Evolutionary conservation across 768 basidiomycete species (phyloP).

Genomic region (Dendrothele bispora): DNA sequence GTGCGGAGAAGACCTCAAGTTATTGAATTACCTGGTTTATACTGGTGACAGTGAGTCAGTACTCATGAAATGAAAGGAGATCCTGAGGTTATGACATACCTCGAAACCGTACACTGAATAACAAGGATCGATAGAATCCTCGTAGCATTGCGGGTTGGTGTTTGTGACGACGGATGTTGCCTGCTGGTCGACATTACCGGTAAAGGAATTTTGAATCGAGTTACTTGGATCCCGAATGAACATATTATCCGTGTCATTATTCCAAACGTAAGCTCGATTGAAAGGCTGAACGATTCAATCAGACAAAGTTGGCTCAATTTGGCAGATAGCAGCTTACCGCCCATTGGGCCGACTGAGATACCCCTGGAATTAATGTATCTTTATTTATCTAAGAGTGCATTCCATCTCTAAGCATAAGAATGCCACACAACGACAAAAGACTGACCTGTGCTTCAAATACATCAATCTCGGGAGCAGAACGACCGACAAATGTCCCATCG

Average conservation of each 20-base stretch:
- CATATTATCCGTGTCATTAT: slow-evolving; percentile 32
- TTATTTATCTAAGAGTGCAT: slow-evolving; percentile 3
- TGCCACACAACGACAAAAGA: slow-evolving; percentile 6
- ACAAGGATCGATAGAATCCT: slow-evolving; percentile 51
- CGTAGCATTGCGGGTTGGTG: slow-evolving; percentile 48
- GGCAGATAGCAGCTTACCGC: slow-evolving; percentile 44
- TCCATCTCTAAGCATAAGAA: slow-evolving; percentile 2
- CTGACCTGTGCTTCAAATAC: slow-evolving; percentile 54
- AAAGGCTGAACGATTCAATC: slow-evolving; percentile 39
- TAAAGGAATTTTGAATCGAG: slow-evolving; percentile 39
- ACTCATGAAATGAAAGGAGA: no score
- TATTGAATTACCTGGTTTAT: slow-evolving; percentile 57
- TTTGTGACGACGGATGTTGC: slow-evolving; percentile 8
- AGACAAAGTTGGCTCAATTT: background rate
- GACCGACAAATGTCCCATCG: slow-evolving; percentile 50
- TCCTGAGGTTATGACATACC: no score
- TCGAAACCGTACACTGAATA: slow-evolving; percentile 83
- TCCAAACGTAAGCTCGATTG: slow-evolving; percentile 41
- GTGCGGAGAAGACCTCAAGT: no score
- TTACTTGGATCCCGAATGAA: slow-evolving; percentile 35
- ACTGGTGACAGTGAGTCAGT: no score
- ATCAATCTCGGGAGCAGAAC: slow-evolving; percentile 62
- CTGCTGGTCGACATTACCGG: slow-evolving; percentile 21
- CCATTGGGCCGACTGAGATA: slow-evolving; percentile 57
- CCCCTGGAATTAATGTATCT: slow-evolving; percentile 17